phyloP scores from a whole-genome alignment of 495 filamentous ascomycete genomes.

The Aspergillus taichungensis region DNA sequence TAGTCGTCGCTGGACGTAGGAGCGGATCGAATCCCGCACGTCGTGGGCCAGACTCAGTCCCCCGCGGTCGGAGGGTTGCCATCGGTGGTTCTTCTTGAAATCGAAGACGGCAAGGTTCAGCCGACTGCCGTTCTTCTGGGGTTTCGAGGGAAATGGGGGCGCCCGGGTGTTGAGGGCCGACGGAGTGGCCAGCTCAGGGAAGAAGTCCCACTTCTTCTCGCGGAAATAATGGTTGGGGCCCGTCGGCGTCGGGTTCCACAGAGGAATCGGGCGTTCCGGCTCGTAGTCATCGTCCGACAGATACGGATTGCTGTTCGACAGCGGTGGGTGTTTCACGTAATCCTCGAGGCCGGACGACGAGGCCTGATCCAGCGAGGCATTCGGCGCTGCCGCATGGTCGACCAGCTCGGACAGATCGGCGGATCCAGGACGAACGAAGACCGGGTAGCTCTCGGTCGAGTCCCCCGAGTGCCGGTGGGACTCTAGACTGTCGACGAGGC shows the following conservation, averaged over 20 bases:
- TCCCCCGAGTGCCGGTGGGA: slow-evolving; percentile 20
- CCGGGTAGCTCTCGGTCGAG: slow-evolving; percentile 28
- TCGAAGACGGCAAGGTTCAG: slow-evolving; percentile 20
- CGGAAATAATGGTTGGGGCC: slow-evolving; percentile 39
- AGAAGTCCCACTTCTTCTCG: slow-evolving; percentile 43
- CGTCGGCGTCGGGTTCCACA: slow-evolving; percentile 15
- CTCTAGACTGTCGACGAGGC: slow-evolving; percentile 20
- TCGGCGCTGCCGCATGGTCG: slow-evolving; percentile 8
- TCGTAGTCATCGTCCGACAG: slow-evolving; percentile 21
- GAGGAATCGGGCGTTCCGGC: slow-evolving; percentile 4
- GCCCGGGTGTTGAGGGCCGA: slow-evolving; percentile 16
- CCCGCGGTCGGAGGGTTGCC: slow-evolving; percentile 18
- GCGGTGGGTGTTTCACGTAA: slow-evolving; percentile 8
- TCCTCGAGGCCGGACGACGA: slow-evolving; percentile 3
- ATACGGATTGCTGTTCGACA: slow-evolving; percentile 11
- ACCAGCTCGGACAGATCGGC: slow-evolving; percentile 24
- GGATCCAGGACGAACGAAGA: slow-evolving; percentile 30
- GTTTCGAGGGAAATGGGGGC: slow-evolving; percentile 8
- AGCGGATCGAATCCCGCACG: slow-evolving; percentile 32
- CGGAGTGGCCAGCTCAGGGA: slow-evolving; percentile 34
- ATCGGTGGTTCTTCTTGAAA: slow-evolving; percentile 15
- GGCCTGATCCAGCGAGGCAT: slow-evolving; percentile 7
- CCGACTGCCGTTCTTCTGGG: slow-evolving; percentile 15
- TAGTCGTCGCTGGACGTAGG: slow-evolving; percentile 26
- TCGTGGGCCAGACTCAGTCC: slow-evolving; percentile 19